Evolutionary conservation across 164 flowering plant genomes (phyloP).

Genomic region (Piper betle): DNA sequence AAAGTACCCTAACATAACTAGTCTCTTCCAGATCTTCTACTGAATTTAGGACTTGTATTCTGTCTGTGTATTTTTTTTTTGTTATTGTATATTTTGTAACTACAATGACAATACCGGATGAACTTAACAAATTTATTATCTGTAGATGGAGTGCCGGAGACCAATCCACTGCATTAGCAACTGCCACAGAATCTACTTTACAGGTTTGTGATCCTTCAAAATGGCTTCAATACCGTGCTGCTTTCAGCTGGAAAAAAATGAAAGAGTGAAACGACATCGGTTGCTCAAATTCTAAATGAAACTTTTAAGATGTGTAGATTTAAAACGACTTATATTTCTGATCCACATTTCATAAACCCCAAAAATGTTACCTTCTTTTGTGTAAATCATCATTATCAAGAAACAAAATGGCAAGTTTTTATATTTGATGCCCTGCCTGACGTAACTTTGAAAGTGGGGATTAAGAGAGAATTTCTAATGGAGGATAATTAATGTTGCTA

Average conservation of each 20-base stretch:
- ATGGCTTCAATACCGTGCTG: background rate
- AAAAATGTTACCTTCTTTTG: background rate
- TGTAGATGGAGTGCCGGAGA: slow-evolving; percentile 92
- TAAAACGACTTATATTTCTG: background rate
- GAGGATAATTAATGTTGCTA: no score
- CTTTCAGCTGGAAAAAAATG: background rate
- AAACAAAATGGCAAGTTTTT: no score
- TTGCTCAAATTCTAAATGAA: background rate
- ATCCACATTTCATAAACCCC: background rate
- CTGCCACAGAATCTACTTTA: slow-evolving; percentile 60
- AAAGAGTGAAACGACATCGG: no score
- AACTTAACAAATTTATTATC: slow-evolving; percentile 1
- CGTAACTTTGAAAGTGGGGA: no score
- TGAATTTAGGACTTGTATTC: no score
- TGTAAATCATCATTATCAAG: no score
- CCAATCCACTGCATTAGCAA: slow-evolving; percentile 77
- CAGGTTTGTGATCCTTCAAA: slow-evolving; percentile 28
- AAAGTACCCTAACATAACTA: no score
- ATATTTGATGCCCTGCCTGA: no score
- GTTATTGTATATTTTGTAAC: no score
- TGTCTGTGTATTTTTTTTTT: background rate
- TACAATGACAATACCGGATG: background rate
- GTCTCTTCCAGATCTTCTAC: no score
- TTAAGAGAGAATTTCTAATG: no score
- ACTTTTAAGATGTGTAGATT: background rate